phyloP scores from a whole-genome alignment of 2,329 filamentous ascomycete species.

The Septoria petroselini region DNA sequence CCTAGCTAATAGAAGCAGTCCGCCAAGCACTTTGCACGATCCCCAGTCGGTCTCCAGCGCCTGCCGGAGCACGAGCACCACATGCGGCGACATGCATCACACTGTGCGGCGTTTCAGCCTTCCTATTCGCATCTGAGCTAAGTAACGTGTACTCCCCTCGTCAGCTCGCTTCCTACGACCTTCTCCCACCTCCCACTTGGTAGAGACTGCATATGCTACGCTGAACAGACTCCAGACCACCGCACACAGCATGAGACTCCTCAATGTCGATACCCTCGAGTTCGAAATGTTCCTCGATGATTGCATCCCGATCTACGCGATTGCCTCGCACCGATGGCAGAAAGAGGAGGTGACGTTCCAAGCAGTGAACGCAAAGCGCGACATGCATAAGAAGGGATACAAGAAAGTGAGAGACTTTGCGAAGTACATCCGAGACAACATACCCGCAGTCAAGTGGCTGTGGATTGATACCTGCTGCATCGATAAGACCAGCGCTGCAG shows the following conservation, averaged over 20 bases:
- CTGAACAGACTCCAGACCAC: too few species aligned
- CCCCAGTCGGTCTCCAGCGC: too few species aligned
- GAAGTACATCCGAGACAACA: constrained; percentile 14
- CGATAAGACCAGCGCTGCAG: constrained; percentile 22
- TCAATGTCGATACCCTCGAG: constrained; percentile 20
- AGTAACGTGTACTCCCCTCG: too few species aligned
- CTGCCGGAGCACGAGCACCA: too few species aligned
- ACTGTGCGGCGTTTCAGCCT: too few species aligned
- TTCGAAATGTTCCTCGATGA: constrained; percentile 21
- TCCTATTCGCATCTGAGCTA: too few species aligned
- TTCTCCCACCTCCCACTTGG: too few species aligned
- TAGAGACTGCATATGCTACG: too few species aligned
- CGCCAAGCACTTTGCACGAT: too few species aligned
- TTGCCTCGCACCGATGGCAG: constrained; percentile 26
- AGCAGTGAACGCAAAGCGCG: constrained; percentile 16
- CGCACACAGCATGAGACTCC: constrained; percentile 18
- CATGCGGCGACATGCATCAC: too few species aligned
- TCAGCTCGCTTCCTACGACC: too few species aligned
- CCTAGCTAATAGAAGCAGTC: too few species aligned
- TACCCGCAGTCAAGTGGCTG: constrained; percentile 20
- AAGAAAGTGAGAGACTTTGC: constrained; percentile 26
- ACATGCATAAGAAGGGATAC: constrained; percentile 18
- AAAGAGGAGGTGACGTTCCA: constrained; percentile 18
- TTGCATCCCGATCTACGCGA: constrained; percentile 20
- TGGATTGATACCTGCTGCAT: constrained; percentile 33